Base-by-base conservation (phyloP, 495 filamentous ascomycete genomes). In the Lophiotrema nucula region DNA sequence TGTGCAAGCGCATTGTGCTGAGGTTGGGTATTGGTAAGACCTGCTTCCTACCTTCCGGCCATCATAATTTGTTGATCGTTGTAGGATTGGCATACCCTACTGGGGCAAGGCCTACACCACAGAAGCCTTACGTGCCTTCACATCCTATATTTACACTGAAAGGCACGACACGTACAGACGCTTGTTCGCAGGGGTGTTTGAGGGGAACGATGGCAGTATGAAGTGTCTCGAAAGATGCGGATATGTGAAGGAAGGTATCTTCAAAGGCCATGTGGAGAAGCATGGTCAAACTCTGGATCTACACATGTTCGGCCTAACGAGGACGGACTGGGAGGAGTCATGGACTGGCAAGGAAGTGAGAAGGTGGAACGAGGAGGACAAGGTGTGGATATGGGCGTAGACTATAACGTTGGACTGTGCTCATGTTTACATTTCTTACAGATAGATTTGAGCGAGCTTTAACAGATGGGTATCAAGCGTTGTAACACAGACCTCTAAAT, bases 1-100 rank as follows among this genome's bases (percentile, higher is more conserved):
- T 41, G 57, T 72, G 21, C 43, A 67, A 11, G 26, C 60, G 18
- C 66, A 66, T 28, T 60, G 47, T 5, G 70, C 63, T 0, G 66
- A 68, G 44, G 24, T 73, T 15, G 71, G 68, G 37, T 73, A 72
- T 46, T 73, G 69, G 71, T 45, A n/a, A n/a, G n/a, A n/a, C n/a
- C n/a, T n/a, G n/a, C n/a, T n/a, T n/a, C n/a, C n/a, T n/a, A n/a
- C n/a, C n/a, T n/a, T n/a, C n/a, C n/a, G n/a, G n/a, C n/a, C n/a
- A n/a, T n/a, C n/a, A n/a, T n/a, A n/a, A n/a, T n/a, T n/a, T n/a
- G n/a, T n/a, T n/a, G n/a, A n/a, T n/a, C n/a, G n/a, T n/a, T n/a
- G n/a, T n/a, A n/a, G n/a, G n/a, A 35, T 73, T 22, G 66, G 64
- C 0, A 68, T 69, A 47, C 53, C 62, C 44, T 62, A 59, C 25